phyloP scores from a whole-genome alignment of 345 rosid species.

The Ricinus communis region DNA sequence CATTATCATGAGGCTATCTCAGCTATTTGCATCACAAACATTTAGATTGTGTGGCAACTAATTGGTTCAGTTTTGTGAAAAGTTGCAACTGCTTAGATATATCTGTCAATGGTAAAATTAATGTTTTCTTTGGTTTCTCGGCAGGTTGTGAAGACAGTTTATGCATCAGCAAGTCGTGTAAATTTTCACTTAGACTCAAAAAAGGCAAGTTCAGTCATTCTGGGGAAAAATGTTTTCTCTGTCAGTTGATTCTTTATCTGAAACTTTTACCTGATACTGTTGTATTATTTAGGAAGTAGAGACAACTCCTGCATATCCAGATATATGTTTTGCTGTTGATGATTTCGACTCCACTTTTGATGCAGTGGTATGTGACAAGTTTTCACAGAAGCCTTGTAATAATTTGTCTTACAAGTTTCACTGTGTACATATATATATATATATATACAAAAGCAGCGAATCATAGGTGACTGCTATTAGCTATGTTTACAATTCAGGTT shows the following conservation, averaged over 20 bases:
- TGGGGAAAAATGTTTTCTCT: slow-evolving; percentile 2
- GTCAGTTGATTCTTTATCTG: slow-evolving; percentile 12
- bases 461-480: too few species aligned
- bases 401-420: slow-evolving; percentile 1
- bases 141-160: slow-evolving; percentile 94
- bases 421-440: background rate
- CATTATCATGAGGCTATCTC: background rate
- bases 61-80: slow-evolving; percentile 6
- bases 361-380: slow-evolving; percentile 59
- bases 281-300: slow-evolving; percentile 66
- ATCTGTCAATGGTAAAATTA: slow-evolving; percentile 13
- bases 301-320: slow-evolving; percentile 95
- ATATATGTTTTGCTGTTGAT: slow-evolving; percentile 91
- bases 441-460: background rate
- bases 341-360: slow-evolving; percentile 98
- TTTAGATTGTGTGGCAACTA: too few species aligned
- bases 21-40: background rate
- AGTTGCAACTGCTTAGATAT: background rate
- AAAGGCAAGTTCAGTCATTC: slow-evolving; percentile 56
- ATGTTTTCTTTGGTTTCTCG: slow-evolving; percentile 22
- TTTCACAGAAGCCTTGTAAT: background rate
- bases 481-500: too few species aligned
- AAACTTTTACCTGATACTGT: slow-evolving; percentile 28
- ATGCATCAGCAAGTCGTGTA: slow-evolving; percentile 96
- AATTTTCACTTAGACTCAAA: slow-evolving; percentile 88